Percentiles rank a stretch among this genome's conserved stretches.
These are phyloP conservation scores for Quambalaria eucalypti DNA, from an alignment of 1,284 basidiomycete genomes.

Conservation along the genomic window DNA sequence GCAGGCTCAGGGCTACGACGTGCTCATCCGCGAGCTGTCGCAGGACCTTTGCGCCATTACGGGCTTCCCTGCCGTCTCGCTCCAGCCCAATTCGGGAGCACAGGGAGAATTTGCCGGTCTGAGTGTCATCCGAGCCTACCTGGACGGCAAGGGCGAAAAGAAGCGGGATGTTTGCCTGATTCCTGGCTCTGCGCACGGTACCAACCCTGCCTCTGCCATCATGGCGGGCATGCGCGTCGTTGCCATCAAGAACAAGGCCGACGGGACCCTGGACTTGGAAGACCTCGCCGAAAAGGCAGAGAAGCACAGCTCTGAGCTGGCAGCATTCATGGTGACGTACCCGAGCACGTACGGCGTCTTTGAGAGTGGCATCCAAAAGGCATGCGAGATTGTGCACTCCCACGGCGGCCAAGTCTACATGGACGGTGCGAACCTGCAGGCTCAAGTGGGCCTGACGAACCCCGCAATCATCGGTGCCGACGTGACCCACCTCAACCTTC, in stretches of 20 bases:
- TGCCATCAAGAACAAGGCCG: constrained; percentile 73
- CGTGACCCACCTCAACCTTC: constrained; percentile 93
- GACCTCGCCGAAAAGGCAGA: constrained; percentile 81
- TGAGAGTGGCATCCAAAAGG: constrained; percentile 81
- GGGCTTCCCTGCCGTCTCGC: constrained; percentile 83
- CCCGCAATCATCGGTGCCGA: constrained; percentile 93
- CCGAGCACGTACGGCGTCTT: constrained; percentile 91
- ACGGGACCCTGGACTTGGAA: constrained; percentile 79
- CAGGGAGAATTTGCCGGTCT: constrained; percentile 91
- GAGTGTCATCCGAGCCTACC: constrained; percentile 85
- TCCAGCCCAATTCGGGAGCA: constrained; percentile 96
- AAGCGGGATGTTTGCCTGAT: constrained; percentile 88
- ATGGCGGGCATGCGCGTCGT: constrained; percentile 97
- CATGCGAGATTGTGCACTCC: constrained; percentile 85
- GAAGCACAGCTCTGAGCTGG: constrained; percentile 80
- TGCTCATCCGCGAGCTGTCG: constrained; percentile 82
- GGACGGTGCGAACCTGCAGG: constrained; percentile 89
- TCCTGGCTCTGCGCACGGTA: constrained; percentile 89
- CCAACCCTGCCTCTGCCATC: constrained; percentile 64
- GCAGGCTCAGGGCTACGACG: constrained; percentile 78
- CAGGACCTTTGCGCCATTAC: constrained; percentile 84
- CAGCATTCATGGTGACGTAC: constrained; percentile 81
- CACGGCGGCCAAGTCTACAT: constrained; percentile 95
- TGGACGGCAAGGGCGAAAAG: constrained; percentile 73
- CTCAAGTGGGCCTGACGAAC: constrained; percentile 87